Base-by-base conservation (phyloP, 805 yeast genomes). In the Peterozyma toletana region DNA sequence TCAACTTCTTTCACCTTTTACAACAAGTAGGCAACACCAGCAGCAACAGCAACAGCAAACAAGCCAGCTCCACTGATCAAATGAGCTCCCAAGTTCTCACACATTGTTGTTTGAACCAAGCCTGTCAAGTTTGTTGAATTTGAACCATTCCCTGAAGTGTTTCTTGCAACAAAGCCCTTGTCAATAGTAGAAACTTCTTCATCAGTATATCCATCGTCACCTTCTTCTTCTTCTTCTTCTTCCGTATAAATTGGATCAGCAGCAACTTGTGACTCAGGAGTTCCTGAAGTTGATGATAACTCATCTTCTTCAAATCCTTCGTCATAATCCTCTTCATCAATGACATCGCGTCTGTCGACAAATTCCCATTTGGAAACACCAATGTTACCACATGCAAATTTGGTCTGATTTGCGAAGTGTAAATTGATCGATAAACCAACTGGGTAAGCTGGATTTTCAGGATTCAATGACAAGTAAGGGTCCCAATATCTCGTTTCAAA, bases 341-440 rank as follows among this genome's bases (percentile, higher is more conserved):
- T 39, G 14, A 30, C 30, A 42, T 37, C 43, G 44, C 48, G 41
- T 44, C 46, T 37, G 41, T 53, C 43, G 45, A 55, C 52, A 49
- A 53, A 53, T 42, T 43, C 50, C 27, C 27, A 21, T 50, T 53
- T 52, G 21, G 58, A 55, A 48, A 60, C 52, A 46, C 64, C 64
- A 47, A 82, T 79, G 50, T 75, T 75, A 37, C 83, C 81, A 60
- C 88, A 82, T 13, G 85, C 80, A 55, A 81, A 70, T 50, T 67
- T 74, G 37, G 77, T 74, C 54, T 70, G 58, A 55, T 78, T 69
- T 39, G 73, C 72, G 58, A 63, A 74, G 57, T 81, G 86, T 51
- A 82, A 68, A 40, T 69, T 73, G 42, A 80, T 60, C 2, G 86
- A 70, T 46, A 64, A 68, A 16, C 80, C 82, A 47, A 82, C 76